These are phyloP conservation scores for Neonectria neomacrospora DNA, from an alignment of 2,329 filamentous ascomycete species.

Conservation along the genomic window DNA sequence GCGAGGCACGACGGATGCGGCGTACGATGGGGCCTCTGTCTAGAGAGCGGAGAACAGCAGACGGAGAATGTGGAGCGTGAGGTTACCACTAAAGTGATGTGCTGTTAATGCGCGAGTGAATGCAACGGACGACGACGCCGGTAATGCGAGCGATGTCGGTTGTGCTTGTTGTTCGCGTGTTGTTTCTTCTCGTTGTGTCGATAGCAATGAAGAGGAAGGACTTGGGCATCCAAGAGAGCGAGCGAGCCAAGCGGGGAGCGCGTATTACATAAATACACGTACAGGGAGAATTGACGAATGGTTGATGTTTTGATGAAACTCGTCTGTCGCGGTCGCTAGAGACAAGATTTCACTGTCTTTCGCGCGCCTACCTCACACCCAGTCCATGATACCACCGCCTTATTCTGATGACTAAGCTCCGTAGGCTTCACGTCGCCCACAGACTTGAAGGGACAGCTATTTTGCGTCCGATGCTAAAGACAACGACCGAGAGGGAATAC, in stretches of 20 bases:
- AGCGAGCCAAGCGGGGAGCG: neutral
- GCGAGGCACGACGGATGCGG: constrained; percentile 17
- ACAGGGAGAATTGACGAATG: neutral
- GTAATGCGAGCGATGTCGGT: constrained; percentile 2
- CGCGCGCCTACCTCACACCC: constrained; percentile 13
- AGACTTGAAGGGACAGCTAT: neutral
- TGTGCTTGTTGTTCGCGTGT: neutral
- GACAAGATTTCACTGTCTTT: constrained; percentile 13
- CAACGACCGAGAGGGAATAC: neutral
- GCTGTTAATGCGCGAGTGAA: constrained; percentile 6
- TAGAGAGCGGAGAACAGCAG: constrained; percentile 17
- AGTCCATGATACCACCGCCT: constrained; percentile 5
- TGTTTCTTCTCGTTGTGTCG: neutral
- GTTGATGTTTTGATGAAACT: constrained; percentile 28
- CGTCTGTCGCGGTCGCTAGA: constrained; percentile 4
- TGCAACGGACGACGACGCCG: constrained; percentile 12
- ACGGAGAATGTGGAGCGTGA: constrained; percentile 16
- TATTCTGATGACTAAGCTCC: constrained; percentile 1
- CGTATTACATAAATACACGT: neutral
- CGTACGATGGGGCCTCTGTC: neutral
- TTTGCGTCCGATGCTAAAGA: neutral
- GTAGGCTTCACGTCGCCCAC: neutral
- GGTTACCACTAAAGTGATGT: constrained; percentile 11
- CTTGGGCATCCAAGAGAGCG: neutral
- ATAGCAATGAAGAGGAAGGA: neutral